A percentile compares a stretch with the other conserved stretches of the same genome.
These are phyloP conservation scores for Globisporangium okanoganense DNA, from an alignment of 352 stramenopile genomes.

Conservation along the genomic window DNA sequence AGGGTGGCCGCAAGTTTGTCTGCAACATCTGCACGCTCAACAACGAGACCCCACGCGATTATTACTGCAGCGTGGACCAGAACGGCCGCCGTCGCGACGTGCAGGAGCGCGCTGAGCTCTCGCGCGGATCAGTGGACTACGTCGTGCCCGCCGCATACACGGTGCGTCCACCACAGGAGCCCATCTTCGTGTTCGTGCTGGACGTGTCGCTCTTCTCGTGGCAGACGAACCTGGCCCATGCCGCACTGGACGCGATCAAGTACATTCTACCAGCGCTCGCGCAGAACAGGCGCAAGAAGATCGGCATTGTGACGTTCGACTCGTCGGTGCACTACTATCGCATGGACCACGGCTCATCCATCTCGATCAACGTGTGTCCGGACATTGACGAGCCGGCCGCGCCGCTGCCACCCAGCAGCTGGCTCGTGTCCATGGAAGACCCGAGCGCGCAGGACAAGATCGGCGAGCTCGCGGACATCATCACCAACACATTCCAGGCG, in stretches of 20 bases:
- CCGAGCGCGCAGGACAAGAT: slow-evolving; percentile 68
- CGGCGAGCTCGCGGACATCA: slow-evolving; percentile 58
- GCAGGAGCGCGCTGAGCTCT: slow-evolving; percentile 75
- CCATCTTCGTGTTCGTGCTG: slow-evolving; percentile 86
- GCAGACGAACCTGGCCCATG: slow-evolving; percentile 60
- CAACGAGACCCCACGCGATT: slow-evolving; percentile 83
- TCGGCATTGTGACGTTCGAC: slow-evolving; percentile 88
- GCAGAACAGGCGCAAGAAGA: slow-evolving; percentile 82
- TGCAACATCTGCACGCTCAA: slow-evolving; percentile 87
- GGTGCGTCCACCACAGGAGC: slow-evolving; percentile 73
- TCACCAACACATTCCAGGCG: slow-evolving; percentile 61
- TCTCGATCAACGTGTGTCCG: slow-evolving; percentile 74
- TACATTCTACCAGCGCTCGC: slow-evolving; percentile 72
- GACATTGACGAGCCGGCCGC: slow-evolving; percentile 79
- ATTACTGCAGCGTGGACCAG: slow-evolving; percentile 87
- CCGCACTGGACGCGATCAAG: slow-evolving; percentile 69
- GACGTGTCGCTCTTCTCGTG: slow-evolving; percentile 86
- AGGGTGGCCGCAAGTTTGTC: slow-evolving; percentile 80
- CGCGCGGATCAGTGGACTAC: slow-evolving; percentile 83
- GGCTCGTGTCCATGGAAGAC: slow-evolving; percentile 83
- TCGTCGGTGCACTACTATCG: slow-evolving; percentile 83
- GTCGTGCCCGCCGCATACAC: slow-evolving; percentile 81
- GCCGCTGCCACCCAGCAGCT: slow-evolving; percentile 67
- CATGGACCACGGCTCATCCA: slow-evolving; percentile 62
- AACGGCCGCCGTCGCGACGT: slow-evolving; percentile 79